These are phyloP conservation scores for Saccharomycopsis schoenii DNA, from an alignment of 805 yeast species.

Conservation along the genomic window DNA sequence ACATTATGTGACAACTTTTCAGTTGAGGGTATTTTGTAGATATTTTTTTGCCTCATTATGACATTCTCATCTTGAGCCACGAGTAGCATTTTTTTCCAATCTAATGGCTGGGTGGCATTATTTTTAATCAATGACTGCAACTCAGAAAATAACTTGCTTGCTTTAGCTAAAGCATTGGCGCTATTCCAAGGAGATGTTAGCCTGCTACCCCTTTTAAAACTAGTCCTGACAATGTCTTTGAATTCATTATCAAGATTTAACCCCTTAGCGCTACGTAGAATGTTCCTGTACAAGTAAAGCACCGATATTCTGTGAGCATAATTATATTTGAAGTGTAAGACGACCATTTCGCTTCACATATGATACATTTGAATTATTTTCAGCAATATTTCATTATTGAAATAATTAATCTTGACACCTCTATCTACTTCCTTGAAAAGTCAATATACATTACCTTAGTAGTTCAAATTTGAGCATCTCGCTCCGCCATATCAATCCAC, in stretches of 20 bases:
- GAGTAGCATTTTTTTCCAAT: neutral
- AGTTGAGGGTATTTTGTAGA: neutral
- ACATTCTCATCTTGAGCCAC: neutral
- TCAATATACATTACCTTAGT: no score
- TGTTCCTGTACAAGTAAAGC: constrained; percentile 5
- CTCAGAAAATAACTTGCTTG: neutral
- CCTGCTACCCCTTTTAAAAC: neutral
- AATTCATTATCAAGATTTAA: neutral
- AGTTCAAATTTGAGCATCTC: no score
- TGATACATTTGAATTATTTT: neutral
- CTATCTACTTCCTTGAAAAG: no score
- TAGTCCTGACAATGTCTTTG: neutral
- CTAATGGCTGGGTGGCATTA: neutral
- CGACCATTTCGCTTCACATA: neutral
- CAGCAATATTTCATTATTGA: neutral
- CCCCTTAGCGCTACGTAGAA: neutral
- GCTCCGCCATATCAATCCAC: no score
- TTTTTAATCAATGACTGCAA: neutral
- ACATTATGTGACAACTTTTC: constrained; percentile 1
- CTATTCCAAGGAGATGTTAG: neutral
- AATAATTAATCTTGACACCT: neutral
- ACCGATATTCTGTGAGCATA: constrained; percentile 3
- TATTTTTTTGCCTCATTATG: neutral
- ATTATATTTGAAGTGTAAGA: constrained; percentile 7
- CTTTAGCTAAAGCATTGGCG: neutral